Evolutionary conservation across 2,329 filamentous ascomycete species (phyloP).

Genomic region (Aciculosporium take): DNA sequence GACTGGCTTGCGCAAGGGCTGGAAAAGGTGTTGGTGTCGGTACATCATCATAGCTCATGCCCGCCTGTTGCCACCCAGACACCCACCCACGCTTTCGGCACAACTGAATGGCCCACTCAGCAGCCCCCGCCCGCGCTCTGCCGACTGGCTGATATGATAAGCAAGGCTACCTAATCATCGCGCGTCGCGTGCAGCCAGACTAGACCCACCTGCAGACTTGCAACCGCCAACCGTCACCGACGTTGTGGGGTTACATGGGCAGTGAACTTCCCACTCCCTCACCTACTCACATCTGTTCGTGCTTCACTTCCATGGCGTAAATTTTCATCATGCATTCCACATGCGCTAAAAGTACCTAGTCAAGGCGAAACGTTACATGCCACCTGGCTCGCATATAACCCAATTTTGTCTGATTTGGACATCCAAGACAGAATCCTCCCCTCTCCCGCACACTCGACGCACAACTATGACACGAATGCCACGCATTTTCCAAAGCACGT

Average conservation of each 20-base stretch:
- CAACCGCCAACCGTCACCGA: too few relatives aligned
- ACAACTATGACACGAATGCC: constrained; percentile 6
- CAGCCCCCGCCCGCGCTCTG: neutral
- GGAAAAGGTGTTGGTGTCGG: constrained; percentile 5
- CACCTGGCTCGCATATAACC: constrained; percentile 19
- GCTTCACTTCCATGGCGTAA: neutral
- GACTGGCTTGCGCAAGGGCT: too few relatives aligned
- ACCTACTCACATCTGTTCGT: too few relatives aligned
- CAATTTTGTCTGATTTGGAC: constrained; percentile 18
- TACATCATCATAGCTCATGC: too few relatives aligned
- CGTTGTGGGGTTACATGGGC: too few relatives aligned
- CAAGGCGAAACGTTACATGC: constrained; percentile 18
- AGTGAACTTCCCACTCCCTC: too few relatives aligned
- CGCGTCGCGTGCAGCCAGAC: neutral
- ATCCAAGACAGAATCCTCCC: constrained; percentile 10
- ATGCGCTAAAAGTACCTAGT: constrained; percentile 21
- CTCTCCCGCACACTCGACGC: constrained; percentile 6
- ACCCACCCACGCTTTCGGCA: too few relatives aligned
- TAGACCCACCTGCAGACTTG: too few relatives aligned
- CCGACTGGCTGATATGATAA: constrained; percentile 13
- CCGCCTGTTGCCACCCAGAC: too few relatives aligned
- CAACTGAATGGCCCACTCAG: neutral
- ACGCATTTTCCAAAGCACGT: constrained; percentile 3
- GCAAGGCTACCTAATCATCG: too few relatives aligned
- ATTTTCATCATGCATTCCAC: constrained; percentile 8